Evolutionary conservation across 352 stramenopile genomes (phyloP), one percentile per base, ranked within the genome.

Genomic region (Peronospora tabacina): DNA sequence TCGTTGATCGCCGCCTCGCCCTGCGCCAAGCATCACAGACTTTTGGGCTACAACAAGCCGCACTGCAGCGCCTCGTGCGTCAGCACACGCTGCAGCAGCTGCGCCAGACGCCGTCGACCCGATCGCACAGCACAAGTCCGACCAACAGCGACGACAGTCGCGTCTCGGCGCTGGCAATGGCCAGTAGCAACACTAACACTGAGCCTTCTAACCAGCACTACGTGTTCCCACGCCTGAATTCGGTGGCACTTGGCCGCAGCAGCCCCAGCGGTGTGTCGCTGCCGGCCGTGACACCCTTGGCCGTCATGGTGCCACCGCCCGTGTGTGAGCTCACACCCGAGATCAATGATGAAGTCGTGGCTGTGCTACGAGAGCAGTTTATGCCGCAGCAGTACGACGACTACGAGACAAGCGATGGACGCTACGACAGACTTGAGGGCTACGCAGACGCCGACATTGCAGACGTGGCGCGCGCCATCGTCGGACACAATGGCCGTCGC

Each of bases 41-140:
- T 53, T 86, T 75, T 44, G 77, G 72, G 19, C 58, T 89, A 28
- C 75, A 89, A 39, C 70, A 82, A 55, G 61, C 72, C 61, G 78
- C 70, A 38, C 71, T 86, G 17, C 67, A 85, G 32, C 77, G 75
- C 16, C 66, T 78, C 48, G 72, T 86, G 35, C 75, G 72, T 29
- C 58, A 64, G 15, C 49, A 63, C 30, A 55, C 63, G 20, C 32
- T 51, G 32, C 43, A 51, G 26, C 50, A 56, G 11, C 5, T 55
- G 20, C 57, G 48, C 11, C 49, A 50, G 7, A 28, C 47, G 13
- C 29, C 20, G 20, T 7, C 33, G 12, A 24, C 46, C 2, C 33
- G 36, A 11, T 41, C 42, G 9, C 9, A 32, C 16, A 19, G 17
- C 35, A 26, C 32, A 7, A 59, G 38, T 43, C 44, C 34, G 2